Conservation (phyloP, 2,329 filamentous ascomycete species). For the Sporothrix brunneoviolacea region DNA sequence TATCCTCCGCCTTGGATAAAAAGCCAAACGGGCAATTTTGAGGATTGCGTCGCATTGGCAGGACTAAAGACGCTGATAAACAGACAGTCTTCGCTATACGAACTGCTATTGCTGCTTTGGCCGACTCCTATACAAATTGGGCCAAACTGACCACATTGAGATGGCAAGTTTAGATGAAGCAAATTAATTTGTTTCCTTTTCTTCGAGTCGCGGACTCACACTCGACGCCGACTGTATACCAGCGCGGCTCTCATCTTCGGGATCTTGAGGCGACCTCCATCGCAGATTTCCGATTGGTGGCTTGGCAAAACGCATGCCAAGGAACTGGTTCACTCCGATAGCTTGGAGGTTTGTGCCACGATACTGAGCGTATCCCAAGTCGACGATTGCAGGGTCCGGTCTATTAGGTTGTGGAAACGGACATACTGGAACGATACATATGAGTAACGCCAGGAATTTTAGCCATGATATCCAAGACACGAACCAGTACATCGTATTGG, state of each 20-base stretch:
- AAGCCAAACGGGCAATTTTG: conserved; percentile 47
- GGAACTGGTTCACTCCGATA: not conserved
- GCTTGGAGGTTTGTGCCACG: not conserved
- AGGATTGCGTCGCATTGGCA: conserved; percentile 29
- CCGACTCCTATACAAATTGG: not conserved
- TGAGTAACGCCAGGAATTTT: not conserved
- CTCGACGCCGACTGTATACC: conserved; percentile 25
- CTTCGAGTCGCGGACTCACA: no score
- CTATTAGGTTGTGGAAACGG: no score
- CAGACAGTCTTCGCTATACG: not conserved
- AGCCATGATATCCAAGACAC: no score
- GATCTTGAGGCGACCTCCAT: not conserved
- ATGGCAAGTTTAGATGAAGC: no score
- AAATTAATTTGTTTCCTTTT: no score
- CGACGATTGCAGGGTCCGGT: not conserved
- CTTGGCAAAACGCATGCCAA: not conserved
- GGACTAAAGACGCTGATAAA: conserved; percentile 33
- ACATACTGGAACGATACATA: not conserved
- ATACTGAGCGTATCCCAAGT: not conserved
- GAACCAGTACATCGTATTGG: no score
- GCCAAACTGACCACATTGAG: no score
- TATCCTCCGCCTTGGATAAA: conserved; percentile 46
- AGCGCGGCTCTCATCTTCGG: not conserved
- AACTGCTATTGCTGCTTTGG: no score
- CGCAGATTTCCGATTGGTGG: not conserved